These are phyloP conservation scores for Trypanosoma brucei DNA, from an alignment of 208 protist genomes.

Conservation along the genomic window DNA sequence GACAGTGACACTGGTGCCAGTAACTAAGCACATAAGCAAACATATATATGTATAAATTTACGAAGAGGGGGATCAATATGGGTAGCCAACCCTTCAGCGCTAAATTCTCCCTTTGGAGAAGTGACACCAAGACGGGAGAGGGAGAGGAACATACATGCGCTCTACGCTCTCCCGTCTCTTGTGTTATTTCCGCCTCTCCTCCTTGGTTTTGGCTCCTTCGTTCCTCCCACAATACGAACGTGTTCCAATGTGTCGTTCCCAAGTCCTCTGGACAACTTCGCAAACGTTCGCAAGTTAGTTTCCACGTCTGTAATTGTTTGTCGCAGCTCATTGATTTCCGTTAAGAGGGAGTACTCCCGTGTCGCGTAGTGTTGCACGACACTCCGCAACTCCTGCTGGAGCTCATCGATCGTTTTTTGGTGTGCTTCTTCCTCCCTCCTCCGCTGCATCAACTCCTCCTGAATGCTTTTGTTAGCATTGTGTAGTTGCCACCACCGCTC, in stretches of 20 bases:
- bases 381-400: conserved; percentile 24
- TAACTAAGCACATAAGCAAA: too few relatives aligned
- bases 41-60: too few relatives aligned
- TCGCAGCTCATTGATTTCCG: conserved; percentile 43
- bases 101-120: too few relatives aligned
- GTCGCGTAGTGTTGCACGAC: conserved; percentile 38
- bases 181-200: background rate
- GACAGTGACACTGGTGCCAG: too few relatives aligned
- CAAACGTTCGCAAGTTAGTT: conserved; percentile 45
- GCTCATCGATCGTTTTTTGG: background rate
- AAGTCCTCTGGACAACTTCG: conserved; percentile 29
- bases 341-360: conserved; percentile 27
- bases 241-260: conserved; percentile 21
- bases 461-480: conserved; percentile 17
- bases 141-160: too few relatives aligned
- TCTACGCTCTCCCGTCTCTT: background rate
- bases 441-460: conserved; percentile 11
- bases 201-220: background rate
- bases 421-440: conserved; percentile 8
- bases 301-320: conserved; percentile 62
- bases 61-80: too few relatives aligned
- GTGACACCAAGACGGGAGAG: too few relatives aligned
- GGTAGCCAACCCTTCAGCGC: too few relatives aligned
- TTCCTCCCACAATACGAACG: conserved; percentile 30
- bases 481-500: conserved; percentile 19